Evolutionary conservation across 257 asterid species (phyloP).

Genomic region (Thymus quinquecostatus): DNA sequence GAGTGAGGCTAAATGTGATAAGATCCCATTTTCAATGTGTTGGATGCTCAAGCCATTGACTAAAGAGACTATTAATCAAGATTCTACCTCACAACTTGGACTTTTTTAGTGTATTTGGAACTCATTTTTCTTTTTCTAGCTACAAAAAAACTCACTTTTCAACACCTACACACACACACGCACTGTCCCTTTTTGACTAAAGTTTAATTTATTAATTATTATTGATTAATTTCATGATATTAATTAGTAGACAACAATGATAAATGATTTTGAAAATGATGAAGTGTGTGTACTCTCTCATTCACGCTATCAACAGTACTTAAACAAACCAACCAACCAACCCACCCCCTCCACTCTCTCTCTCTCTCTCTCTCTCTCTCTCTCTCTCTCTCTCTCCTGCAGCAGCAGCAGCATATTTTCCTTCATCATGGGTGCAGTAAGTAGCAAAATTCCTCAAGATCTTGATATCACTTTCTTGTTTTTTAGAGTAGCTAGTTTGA

Average conservation of each 20-base stretch:
- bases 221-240: background rate
- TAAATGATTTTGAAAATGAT: conserved; percentile 26
- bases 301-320: conserved; percentile 9
- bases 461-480: conserved; percentile 7
- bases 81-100: background rate
- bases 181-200: conserved; percentile 8
- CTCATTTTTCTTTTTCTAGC: background rate
- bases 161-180: conserved; percentile 26
- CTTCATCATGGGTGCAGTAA: too few species aligned
- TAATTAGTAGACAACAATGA: background rate
- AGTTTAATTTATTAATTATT: background rate
- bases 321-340: conserved; percentile 24
- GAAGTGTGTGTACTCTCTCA: background rate
- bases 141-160: conserved; percentile 23
- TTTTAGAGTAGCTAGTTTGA: conserved; percentile 3
- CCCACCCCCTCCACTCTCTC: background rate
- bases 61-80: conserved; percentile 16
- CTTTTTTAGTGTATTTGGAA: conserved; percentile 4
- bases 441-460: conserved; percentile 9
- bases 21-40: background rate
- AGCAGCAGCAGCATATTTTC: too few species aligned
- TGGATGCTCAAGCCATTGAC: conserved; percentile 4
- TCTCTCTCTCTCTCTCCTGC: too few species aligned
- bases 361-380: too few species aligned
- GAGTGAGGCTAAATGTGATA: background rate